Evolutionary conservation across 225 moss, liverwort and hornwort species (phyloP), one percentile per base, ranked within the genome.

Genomic region (Physcomitrellopsis africana): DNA sequence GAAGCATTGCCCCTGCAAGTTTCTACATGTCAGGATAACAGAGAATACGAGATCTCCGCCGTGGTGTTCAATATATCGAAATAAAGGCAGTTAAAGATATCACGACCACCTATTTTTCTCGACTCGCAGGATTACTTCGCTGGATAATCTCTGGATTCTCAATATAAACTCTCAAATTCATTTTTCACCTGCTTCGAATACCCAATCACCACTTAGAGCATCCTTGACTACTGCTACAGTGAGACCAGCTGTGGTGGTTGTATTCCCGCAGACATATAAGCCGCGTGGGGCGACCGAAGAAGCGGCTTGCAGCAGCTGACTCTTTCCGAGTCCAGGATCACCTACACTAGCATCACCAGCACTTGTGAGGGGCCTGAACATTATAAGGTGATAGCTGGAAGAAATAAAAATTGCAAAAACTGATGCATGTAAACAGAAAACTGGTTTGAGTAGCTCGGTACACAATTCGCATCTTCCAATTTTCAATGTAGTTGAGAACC

Each of bases 181-280:
- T 6, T 68, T 32, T 59, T 75, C 65, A 94, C 97, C 97, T 92
- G 97, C 97, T 91, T 99, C 97, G 29, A 99, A 99, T 41, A 95
- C 97, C 85, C 95, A 99, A 79, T 95, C 97, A 45, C 97, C 97
- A 70, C 93, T 95, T 24, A 99, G 77, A 61, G 93, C 83, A 92
- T 99, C 97, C 81, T 87, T 99, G 45, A 99, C 95, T 51, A 99
- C 97, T 77, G 97, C 94, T 61, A 95, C 97, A 72, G 97, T 99
- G 57, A 99, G 90, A 65, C 97, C 97, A 68, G 97, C 97, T 22
- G 92, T 93, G 44, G 95, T 95, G 51, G 90, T 92, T 67, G 93
- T 92, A 77, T 99, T 99, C 78, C 95, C 97, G 77, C 97, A 99
- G 23, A 99, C 89, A 70, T 95, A 99, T 48, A 99, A 82, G 51